Evolutionary conservation across 257 asterid genomes (phyloP).

Genomic region (Catharanthus roseus): DNA sequence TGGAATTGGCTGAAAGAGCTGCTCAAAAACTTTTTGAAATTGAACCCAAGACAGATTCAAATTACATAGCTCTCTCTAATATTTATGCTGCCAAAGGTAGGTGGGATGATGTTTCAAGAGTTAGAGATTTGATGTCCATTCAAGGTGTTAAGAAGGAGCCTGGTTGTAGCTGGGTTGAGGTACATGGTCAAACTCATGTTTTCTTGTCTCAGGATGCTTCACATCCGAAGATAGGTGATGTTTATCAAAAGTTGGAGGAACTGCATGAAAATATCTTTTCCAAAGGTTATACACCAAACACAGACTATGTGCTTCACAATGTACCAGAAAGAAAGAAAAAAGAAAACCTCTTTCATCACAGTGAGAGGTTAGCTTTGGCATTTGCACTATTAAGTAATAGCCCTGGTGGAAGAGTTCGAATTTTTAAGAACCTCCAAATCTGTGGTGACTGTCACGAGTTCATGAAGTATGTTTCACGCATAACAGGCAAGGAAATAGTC

Average conservation of each 20-base stretch:
- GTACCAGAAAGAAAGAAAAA: constrained; percentile 46
- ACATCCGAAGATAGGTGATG: constrained; percentile 54
- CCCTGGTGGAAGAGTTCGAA: constrained; percentile 39
- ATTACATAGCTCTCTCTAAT: constrained; percentile 62
- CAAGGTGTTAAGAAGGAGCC: constrained; percentile 75
- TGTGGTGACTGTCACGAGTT: constrained; percentile 92
- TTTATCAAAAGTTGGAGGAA: constrained; percentile 54
- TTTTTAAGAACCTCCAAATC: constrained; percentile 75
- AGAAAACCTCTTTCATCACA: constrained; percentile 57
- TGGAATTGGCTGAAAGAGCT: constrained; percentile 72
- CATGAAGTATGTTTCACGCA: constrained; percentile 59
- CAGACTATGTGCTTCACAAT: constrained; percentile 47
- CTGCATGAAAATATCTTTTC: constrained; percentile 34
- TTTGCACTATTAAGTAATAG: constrained; percentile 55
- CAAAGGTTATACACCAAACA: constrained; percentile 58
- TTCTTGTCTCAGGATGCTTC: constrained; percentile 67
- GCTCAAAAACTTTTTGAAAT: constrained; percentile 56
- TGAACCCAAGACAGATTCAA: constrained; percentile 53
- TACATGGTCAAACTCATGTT: constrained; percentile 57
- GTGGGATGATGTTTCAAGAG: constrained; percentile 66
- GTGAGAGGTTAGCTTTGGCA: constrained; percentile 83
- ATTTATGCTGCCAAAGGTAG: constrained; percentile 61
- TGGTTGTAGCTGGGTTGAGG: constrained; percentile 86
- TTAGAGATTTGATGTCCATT: constrained; percentile 52
- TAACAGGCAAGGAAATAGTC: constrained; percentile 48